phyloP scores from a whole-genome alignment of 1,284 basidiomycete genomes.

The Boletus smithii region DNA sequence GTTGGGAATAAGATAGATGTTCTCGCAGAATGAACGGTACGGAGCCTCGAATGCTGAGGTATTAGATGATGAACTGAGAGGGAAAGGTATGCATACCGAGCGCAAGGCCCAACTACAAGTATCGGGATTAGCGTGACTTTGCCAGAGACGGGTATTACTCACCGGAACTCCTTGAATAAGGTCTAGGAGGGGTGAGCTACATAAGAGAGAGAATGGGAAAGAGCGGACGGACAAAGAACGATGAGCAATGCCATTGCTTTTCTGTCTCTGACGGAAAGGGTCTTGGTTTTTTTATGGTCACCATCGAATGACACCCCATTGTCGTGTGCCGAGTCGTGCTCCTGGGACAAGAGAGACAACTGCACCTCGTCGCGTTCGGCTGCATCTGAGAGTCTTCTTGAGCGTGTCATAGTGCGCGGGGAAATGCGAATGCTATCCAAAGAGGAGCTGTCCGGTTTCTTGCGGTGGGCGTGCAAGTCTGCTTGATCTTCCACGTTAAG shows the following conservation, averaged over 20 bases:
- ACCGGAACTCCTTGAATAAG: conserved; percentile 96
- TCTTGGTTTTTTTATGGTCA: conserved; percentile 38
- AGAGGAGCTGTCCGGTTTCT: conserved; percentile 44
- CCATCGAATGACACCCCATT: conserved; percentile 30
- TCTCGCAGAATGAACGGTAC: conserved; percentile 95
- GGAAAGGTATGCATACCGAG: conserved; percentile 47
- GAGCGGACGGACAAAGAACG: conserved; percentile 72
- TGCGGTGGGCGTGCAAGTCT: conserved; percentile 36
- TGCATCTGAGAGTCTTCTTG: conserved; percentile 35
- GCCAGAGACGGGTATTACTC: conserved; percentile 40
- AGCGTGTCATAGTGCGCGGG: conserved; percentile 50
- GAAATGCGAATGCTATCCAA: conserved; percentile 62
- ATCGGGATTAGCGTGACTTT: conserved; percentile 13
- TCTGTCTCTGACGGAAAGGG: conserved; percentile 74
- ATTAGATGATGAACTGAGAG: conserved; percentile 6
- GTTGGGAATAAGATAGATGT: conserved; percentile 93
- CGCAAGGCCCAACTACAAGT: conserved; percentile 63
- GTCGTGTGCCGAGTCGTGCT: conserved; percentile 47
- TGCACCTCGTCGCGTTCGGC: conserved; percentile 56
- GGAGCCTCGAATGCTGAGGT: conserved; percentile 60
- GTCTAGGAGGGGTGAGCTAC: conserved; percentile 46
- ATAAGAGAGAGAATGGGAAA: conserved; percentile 7
- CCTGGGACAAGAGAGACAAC: conserved; percentile 56
- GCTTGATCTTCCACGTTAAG: conserved; percentile 31
- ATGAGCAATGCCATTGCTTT: conserved; percentile 84